phyloP scores from a whole-genome alignment of 305 asterid genomes.

The Solanum aculeatissimum region DNA sequence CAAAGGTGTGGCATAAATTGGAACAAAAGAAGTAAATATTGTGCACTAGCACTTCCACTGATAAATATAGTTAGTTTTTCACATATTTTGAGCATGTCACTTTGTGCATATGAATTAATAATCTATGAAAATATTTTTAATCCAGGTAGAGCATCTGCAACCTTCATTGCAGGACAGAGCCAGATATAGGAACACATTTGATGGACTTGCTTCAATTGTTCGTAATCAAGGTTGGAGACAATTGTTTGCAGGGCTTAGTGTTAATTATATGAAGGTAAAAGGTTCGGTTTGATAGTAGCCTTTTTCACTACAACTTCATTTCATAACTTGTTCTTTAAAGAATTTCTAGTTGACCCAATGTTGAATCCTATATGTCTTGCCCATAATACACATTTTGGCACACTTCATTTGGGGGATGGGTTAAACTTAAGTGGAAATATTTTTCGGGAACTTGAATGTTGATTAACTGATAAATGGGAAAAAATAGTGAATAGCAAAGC shows the following conservation, averaged over 20 bases:
- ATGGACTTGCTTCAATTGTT: conserved; percentile 50
- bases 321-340: not conserved
- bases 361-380: not conserved
- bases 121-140: not conserved
- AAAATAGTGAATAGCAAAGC: not conserved
- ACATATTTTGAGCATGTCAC: not conserved
- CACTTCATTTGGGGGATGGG: not conserved
- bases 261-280: conserved; percentile 83
- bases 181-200: conserved; percentile 51
- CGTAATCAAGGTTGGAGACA: conserved; percentile 86
- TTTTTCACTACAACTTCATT: not conserved
- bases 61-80: not conserved
- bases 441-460: not conserved
- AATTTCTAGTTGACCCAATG: not conserved
- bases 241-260: conserved; percentile 86
- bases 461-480: not conserved
- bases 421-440: not conserved
- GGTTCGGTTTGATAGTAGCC: not conserved
- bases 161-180: conserved; percentile 32
- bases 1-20: not conserved
- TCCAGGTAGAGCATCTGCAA: conserved; percentile 75
- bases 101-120: not conserved
- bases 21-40: not conserved
- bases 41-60: not conserved
- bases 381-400: not conserved